Evolutionary conservation across 116 monocot genomes (phyloP), one percentile per base, ranked within the genome.

Genomic region (Posidonia oceanica): DNA sequence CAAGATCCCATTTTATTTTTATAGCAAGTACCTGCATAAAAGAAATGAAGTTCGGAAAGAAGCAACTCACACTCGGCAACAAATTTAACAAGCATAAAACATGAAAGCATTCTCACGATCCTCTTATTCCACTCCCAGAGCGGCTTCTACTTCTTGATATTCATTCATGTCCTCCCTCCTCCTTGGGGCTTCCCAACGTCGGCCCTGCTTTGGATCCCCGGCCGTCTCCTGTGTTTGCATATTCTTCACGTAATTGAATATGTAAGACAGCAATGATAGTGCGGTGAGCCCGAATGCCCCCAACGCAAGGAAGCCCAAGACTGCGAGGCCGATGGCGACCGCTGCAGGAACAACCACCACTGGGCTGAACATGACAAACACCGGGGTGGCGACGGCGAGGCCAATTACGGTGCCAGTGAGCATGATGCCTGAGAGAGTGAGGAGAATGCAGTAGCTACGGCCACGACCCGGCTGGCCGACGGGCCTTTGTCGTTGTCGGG

Each of bases 321-420:
- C 80, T 0, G 82, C 86, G 12, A 90, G 80, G 42, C 71, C 79
- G 42, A 84, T 64, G 21, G 74, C 75, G 17, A 77, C 20, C 2
- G 77, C 84, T 2, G 84, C 90, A 0, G 90, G 90, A 6, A 41
- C 41, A 6, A 86, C 80, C 5, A 90, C 66, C 37, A 90, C 79
- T 4, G 90, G 90, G 80, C 90, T 86, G 80, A 84, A 86, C 48
- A 90, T 54, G 36, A 86, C n/a, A 51, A 90, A 81, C 14, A 90
- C 79, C 22, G 90, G 90, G 8, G 83, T 70, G 11, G 75, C 40
- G 21, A 81, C 54, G 20, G 82, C 74, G 23, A 87, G 78, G 0
- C 74, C 77, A 67, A 82, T 56, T 44, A 80, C 41, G 12, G 91
- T 84, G 38, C 52, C 76, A 37, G 74, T 70, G 23, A 87, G 75